Percentiles rank a stretch among this genome's conserved stretches.
These are phyloP conservation scores for Pichia pseudocactophila DNA, from an alignment of 805 yeast species.

Conservation along the genomic window DNA sequence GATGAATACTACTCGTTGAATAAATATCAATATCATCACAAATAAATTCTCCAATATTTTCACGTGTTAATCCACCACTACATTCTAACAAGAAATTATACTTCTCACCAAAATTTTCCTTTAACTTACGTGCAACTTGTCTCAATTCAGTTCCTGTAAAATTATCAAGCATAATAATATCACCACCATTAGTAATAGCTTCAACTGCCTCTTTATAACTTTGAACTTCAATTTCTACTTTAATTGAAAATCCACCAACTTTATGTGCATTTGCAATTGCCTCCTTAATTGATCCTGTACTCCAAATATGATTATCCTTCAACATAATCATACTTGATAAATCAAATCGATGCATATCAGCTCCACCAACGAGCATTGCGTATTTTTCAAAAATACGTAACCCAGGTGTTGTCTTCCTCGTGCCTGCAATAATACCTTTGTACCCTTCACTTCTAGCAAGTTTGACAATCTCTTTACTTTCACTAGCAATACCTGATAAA, in stretches of 20 bases:
- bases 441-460: conserved; percentile 64
- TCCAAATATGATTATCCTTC: conserved; percentile 88
- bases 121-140: conserved; percentile 55
- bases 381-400: conserved; percentile 81
- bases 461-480: conserved; percentile 45
- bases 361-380: conserved; percentile 92
- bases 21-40: conserved; percentile 80
- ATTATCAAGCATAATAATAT: conserved; percentile 89
- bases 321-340: conserved; percentile 92
- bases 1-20: conserved; percentile 86
- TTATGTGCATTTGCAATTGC: conserved; percentile 72
- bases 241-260: conserved; percentile 82
- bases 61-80: conserved; percentile 78
- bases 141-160: conserved; percentile 60
- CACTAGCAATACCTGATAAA: conserved; percentile 82
- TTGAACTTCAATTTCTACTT: conserved; percentile 90
- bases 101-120: conserved; percentile 40
- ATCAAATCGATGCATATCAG: conserved; percentile 88
- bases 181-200: conserved; percentile 93
- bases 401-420: conserved; percentile 97
- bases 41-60: conserved; percentile 55
- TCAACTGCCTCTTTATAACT: conserved; percentile 79
- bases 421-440: conserved; percentile 84
- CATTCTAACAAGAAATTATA: conserved; percentile 69
- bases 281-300: conserved; percentile 82